Base-by-base conservation (phyloP, 2,329 filamentous ascomycete genomes). In the Stromatinia cepivora region DNA sequence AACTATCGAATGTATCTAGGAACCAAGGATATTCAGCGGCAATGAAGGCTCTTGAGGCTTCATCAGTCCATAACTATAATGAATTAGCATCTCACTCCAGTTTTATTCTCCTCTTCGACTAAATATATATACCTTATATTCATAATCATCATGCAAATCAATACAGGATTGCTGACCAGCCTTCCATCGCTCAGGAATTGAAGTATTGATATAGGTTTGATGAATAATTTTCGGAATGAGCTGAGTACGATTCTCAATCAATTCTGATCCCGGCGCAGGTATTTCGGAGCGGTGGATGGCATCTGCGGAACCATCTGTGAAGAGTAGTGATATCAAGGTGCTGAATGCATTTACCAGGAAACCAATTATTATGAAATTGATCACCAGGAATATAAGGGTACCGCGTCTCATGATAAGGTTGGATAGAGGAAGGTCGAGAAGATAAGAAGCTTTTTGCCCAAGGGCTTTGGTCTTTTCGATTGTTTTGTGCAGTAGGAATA, bases 151-250 rank as follows among this genome's bases (percentile, higher is more conserved):
- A 77, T 92, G 90, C 70, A 91, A 78, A 63, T 90, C 85, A 67
- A 90, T 81, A 79, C 90, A 92, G 74, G 85, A 87, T 79, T 87
- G 82, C 78, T 91, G 90, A 20, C 89, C 87, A n/a, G 83, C 84
- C 73, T 83, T 80, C 90, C 90, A 92, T 68, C 86, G 84, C 70
- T 79, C 81, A 0, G 90, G 90, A 56, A 92, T 90, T 65, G 86
- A 87, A 70, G 86, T 84, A 77, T 91, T 92, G 78, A 87, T 87
- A 79, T 92, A 92, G 13, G 90, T 92, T 78, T 92, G 90, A 81
- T 92, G 90, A 69, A 92, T 91, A 76, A 92, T 92, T 80, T 90
- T 91, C 61, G 90, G 90, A 63, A 92, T 91, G 73, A 91, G 78
- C 73, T 88, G 87, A 13, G 85, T 59, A 82, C 73, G 69, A 81